These are phyloP conservation scores for Bidens hawaiensis DNA, from an alignment of 140 eudicot genomes.

Conservation along the genomic window DNA sequence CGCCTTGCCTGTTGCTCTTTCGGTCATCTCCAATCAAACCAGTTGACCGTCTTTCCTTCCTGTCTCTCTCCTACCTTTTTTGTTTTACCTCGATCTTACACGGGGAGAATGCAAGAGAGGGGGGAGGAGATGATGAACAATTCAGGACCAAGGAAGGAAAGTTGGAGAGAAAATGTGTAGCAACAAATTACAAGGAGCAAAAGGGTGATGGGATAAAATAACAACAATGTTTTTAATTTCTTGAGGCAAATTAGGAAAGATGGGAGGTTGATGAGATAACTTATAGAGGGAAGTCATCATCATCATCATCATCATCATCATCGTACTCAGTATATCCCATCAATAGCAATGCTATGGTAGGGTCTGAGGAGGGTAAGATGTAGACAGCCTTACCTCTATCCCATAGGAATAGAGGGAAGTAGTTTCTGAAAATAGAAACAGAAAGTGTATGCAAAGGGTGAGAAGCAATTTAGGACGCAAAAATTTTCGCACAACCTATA, in stretches of 20 bases:
- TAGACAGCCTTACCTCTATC: no score
- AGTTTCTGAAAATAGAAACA: conserved; percentile 24
- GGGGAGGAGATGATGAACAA: conserved; percentile 13
- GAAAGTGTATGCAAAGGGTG: background rate
- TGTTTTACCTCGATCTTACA: conserved; percentile 3
- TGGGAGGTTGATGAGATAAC: conserved; percentile 1
- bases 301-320: no score
- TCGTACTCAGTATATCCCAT: no score
- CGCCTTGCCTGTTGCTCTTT: conserved; percentile 72
- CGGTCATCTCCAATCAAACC: conserved; percentile 49
- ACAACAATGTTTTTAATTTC: conserved; percentile 7
- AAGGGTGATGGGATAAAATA: conserved; percentile 24
- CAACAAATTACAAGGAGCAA: conserved; percentile 34
- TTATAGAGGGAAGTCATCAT: conserved; percentile 24
- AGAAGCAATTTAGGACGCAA: conserved; percentile 26
- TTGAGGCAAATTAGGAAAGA: conserved; percentile 23
- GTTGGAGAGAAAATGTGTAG: conserved; percentile 34
- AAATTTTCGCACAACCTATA: conserved; percentile 25
- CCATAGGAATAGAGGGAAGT: conserved; percentile 21
- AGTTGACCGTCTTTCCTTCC: conserved; percentile 13
- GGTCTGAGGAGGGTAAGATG: no score
- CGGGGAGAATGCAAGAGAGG: conserved; percentile 18
- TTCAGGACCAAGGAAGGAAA: conserved; percentile 19
- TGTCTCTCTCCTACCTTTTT: conserved; percentile 16
- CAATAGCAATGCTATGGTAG: no score